A percentile compares a stretch with the other conserved stretches of the same genome.
phyloP scores from a whole-genome alignment of 2,329 filamentous ascomycete genomes.

The Neonectria sp. region DNA sequence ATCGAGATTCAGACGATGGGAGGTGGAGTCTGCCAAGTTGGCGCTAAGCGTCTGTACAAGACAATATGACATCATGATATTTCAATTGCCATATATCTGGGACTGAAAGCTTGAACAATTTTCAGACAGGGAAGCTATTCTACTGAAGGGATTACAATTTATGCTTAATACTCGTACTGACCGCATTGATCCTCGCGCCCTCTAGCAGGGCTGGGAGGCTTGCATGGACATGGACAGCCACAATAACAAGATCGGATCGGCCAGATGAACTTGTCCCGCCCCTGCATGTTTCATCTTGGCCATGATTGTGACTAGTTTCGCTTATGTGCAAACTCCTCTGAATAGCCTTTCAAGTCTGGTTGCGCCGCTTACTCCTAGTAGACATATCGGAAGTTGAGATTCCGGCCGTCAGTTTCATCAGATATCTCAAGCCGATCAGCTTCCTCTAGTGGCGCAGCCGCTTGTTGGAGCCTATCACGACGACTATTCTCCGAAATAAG shows the following conservation, averaged over 20 bases:
- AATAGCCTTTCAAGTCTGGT: neutral
- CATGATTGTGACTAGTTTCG: too few relatives aligned
- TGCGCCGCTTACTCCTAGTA: conserved; percentile 23
- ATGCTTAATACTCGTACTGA: neutral
- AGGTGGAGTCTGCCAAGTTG: neutral
- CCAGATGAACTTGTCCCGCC: neutral
- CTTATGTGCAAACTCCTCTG: too few relatives aligned
- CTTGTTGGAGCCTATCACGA: conserved; percentile 35
- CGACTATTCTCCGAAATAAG: conserved; percentile 37
- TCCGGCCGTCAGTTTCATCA: conserved; percentile 38
- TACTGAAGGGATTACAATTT: neutral
- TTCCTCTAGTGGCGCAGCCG: neutral
- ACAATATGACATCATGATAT: neutral
- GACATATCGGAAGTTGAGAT: conserved; percentile 40
- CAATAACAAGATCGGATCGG: neutral
- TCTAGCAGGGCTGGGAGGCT: too few relatives aligned
- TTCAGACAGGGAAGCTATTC: too few relatives aligned
- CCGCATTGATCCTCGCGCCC: neutral
- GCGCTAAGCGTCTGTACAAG: neutral
- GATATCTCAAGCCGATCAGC: conserved; percentile 34
- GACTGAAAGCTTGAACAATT: too few relatives aligned
- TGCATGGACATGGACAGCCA: neutral
- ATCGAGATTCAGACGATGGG: neutral
- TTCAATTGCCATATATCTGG: too few relatives aligned
- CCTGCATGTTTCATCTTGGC: neutral